Base-by-base conservation (phyloP, 257 asterid species). In the Osmanthus fragrans region DNA sequence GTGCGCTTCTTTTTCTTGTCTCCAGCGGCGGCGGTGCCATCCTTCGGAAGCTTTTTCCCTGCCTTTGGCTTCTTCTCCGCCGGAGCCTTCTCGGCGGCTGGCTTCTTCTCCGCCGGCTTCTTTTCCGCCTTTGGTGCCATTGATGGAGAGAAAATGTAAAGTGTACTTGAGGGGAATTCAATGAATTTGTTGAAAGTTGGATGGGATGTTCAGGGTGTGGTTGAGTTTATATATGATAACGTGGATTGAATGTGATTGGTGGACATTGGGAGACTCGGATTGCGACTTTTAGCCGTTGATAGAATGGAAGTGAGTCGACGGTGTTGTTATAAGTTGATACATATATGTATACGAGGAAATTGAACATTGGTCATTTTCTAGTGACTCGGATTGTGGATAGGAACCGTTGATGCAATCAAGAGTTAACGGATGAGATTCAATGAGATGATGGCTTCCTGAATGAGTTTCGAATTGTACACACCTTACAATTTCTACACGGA, bases 91-190 rank as follows among this genome's bases (percentile, higher is more conserved):
- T 82, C 85, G 11, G 85, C 85, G 1, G 84, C 82, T 2, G 84
- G 87, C 56, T 84, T 84, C 84, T 84, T 84, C 73, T 84, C 87
- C 10, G 85, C 85, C 3, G 84, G 88, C 51, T 84, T 85, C 66
- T 82, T 82, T 36, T 82, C 86, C 16, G 77, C 75, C 36, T 82
- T 82, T 18, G 82, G 82, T 27, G 86, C 83, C 83, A 82, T 82
- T 36, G 47, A 40, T 37, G 7, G 45, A 70, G 40, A 23, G 15
- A n/a, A 0, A 0, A 19, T 2, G 7, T 34, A 25, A 0, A 29
- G 47, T 15, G 36, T 19, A 29, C 23, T 7, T 2, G 4, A 3
- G 7, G 2, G 30, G 58, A 49, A 3, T 49, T 49, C 5, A 5
- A 18, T 3, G 21, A 18, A 49, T 49, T 4, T 49, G 58, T 23